Base-by-base conservation (phyloP, 805 yeast genomes). In the Kazachstania kunashirensis region DNA sequence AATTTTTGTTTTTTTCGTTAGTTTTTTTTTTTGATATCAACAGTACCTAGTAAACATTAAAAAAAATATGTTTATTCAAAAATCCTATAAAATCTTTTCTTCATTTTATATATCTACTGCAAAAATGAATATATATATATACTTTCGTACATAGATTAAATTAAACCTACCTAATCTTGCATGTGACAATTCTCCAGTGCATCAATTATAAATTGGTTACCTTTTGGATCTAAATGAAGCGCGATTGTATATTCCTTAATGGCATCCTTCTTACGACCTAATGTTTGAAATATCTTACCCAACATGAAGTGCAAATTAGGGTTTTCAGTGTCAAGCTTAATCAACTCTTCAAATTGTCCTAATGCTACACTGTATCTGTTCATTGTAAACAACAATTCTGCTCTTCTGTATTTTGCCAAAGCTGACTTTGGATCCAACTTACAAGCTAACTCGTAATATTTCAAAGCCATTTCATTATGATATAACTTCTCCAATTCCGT, bases 241-340 rank as follows among this genome's bases (percentile, higher is more conserved):
- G 98, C 96, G 30, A 79, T 72, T 0, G 97, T 89, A 47, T 84
- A 84, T 50, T 84, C 89, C 46, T 75, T 76, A 19, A 89, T 71
- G 1, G 98, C 97, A 44, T 71, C 77, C 47, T 73, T 75, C 48
- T 77, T 79, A 42, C 83, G 76, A 20, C 79, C 78, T 44, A 80
- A 74, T 21, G 79, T 71, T 48, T 79, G 83, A 68, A 86, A 85
- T 37, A 88, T 67, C 51, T 85, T 85, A 9, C 96, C 98, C 31
- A 92, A 65, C 29, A 88, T 62, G 58, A 82, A 85, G 58, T 89
- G 97, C 19, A 89, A 95, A 36, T 84, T 78, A 0, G 96, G 94
- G 55, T 89, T 97, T 56, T 89, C 94, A 0, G 98, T 96, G 0
- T 94, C 95, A 37, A 84, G 61, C 19, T 74, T 71, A 44, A 73